Evolutionary conservation across 208 protist genomes (phyloP).

Genomic region (Leptomonas seymouri): DNA sequence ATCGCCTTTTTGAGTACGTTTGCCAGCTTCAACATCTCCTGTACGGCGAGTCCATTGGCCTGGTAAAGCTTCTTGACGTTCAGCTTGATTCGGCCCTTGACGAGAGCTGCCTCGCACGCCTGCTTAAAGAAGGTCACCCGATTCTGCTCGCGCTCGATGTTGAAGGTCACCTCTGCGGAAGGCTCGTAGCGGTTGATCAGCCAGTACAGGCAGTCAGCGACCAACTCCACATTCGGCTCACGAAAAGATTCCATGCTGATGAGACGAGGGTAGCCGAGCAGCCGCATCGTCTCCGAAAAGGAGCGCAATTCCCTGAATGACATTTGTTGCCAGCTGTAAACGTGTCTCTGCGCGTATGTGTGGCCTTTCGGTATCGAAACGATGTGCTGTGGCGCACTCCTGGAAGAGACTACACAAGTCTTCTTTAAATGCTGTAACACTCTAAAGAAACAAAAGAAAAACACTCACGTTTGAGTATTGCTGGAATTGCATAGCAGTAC

Average conservation of each 20-base stretch:
- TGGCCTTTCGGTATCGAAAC: neutral
- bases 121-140: conserved; percentile 95
- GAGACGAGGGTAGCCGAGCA: conserved; percentile 94
- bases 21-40: conserved; percentile 96
- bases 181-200: conserved; percentile 94
- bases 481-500: no score
- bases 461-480: no score
- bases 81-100: conserved; percentile 92
- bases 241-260: conserved; percentile 97
- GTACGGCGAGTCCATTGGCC: conserved; percentile 95
- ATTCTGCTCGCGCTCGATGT: conserved; percentile 90
- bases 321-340: conserved; percentile 48
- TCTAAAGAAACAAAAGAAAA: neutral
- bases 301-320: conserved; percentile 93
- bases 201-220: conserved; percentile 94
- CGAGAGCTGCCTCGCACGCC: conserved; percentile 78
- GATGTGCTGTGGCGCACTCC: no score
- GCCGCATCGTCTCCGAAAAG: conserved; percentile 96
- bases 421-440: no score
- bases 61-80: conserved; percentile 96
- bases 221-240: conserved; percentile 95
- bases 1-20: conserved; percentile 90
- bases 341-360: neutral
- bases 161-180: conserved; percentile 88
- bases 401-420: no score